Evolutionary conservation across 1,139 yeast genomes (phyloP).

Genomic region (Taphrina deformans): DNA sequence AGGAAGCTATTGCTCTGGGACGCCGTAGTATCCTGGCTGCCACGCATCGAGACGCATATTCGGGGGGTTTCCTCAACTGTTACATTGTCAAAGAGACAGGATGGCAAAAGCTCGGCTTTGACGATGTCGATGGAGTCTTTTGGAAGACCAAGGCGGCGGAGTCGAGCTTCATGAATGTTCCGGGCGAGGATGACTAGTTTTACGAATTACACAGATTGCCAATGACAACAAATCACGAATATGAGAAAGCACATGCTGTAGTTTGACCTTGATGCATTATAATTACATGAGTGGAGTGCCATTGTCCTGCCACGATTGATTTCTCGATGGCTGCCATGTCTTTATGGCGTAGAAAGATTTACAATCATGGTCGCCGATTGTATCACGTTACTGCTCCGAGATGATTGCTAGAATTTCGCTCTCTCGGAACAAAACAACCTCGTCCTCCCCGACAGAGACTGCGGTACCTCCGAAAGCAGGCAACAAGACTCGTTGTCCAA

Average conservation of each 20-base stretch:
- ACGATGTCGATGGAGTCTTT: conserved; percentile 85
- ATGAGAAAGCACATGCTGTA: neutral
- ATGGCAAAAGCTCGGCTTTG: conserved; percentile 94
- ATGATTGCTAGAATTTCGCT: conserved; percentile 92
- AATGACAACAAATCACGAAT: neutral
- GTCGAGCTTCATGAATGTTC: conserved; percentile 86
- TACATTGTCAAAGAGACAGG: conserved; percentile 92
- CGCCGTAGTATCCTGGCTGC: conserved; percentile 96
- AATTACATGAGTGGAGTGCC: conserved; percentile 14
- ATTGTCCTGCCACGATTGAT: neutral
- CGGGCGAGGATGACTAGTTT: conserved; percentile 40
- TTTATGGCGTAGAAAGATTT: neutral
- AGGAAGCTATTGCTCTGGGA: conserved; percentile 91
- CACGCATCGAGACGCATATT: conserved; percentile 96
- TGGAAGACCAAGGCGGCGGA: conserved; percentile 90
- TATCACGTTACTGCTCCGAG: conserved; percentile 52
- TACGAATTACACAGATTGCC: neutral
- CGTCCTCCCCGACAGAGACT: conserved; percentile 77
- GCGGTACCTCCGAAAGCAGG: conserved; percentile 89
- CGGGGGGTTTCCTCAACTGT: conserved; percentile 90
- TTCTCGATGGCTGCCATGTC: neutral
- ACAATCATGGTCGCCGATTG: neutral
- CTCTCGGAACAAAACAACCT: conserved; percentile 59
- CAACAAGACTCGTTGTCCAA: conserved; percentile 90
- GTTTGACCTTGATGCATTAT: conserved; percentile 3